phyloP scores from a whole-genome alignment of 2,329 filamentous ascomycete species.

The Trichoderma endophyticum region DNA sequence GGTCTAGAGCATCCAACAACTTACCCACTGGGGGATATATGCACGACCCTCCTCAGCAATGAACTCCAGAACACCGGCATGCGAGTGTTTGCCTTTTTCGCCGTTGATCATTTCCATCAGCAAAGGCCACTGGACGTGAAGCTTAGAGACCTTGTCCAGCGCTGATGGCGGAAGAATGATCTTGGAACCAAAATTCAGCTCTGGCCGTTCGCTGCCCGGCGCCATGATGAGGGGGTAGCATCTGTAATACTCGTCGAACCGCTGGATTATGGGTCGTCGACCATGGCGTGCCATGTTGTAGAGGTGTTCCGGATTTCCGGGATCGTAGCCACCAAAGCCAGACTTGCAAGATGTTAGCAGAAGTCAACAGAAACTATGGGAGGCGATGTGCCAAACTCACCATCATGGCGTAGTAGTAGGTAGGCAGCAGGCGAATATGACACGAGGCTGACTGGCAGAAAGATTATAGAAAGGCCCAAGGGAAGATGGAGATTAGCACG shows the following conservation, averaged over 20 bases:
- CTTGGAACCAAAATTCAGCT: slow-evolving; percentile 95
- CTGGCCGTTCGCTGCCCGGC: slow-evolving; percentile 80
- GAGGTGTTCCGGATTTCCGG: slow-evolving; percentile 47
- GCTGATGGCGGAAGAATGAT: slow-evolving; percentile 96
- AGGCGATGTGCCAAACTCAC: neutral
- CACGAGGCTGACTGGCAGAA: neutral
- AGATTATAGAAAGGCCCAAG: neutral
- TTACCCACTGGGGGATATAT: slow-evolving; percentile 91
- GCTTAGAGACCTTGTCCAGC: slow-evolving; percentile 89
- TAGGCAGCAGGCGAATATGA: neutral
- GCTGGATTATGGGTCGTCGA: slow-evolving; percentile 57
- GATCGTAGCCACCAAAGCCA: slow-evolving; percentile 44
- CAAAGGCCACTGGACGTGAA: slow-evolving; percentile 97
- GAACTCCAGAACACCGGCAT: slow-evolving; percentile 94
- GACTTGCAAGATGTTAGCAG: slow-evolving; percentile 29
- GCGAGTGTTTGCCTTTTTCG: slow-evolving; percentile 72
- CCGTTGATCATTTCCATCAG: slow-evolving; percentile 95
- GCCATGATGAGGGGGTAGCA: slow-evolving; percentile 96
- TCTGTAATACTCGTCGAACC: slow-evolving; percentile 98
- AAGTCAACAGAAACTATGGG: neutral
- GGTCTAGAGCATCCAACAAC: slow-evolving; percentile 25
- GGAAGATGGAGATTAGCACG: neutral
- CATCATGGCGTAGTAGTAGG: neutral
- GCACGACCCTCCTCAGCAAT: slow-evolving; percentile 96
- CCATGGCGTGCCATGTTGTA: slow-evolving; percentile 47